Conservation (phyloP, 805 yeast genomes). For the Sugiyamaella marilandica region DNA sequence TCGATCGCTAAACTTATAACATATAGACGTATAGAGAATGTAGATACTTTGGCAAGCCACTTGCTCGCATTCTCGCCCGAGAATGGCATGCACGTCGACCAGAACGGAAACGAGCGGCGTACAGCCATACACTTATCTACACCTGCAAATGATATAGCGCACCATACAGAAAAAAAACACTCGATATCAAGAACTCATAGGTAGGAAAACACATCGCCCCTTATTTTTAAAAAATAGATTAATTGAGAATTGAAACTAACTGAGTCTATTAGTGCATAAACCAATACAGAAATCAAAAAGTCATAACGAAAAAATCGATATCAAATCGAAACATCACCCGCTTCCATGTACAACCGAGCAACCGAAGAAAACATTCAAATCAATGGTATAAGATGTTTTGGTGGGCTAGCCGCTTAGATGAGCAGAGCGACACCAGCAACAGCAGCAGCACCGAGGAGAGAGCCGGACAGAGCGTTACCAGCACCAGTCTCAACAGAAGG, state of each 20-base stretch:
- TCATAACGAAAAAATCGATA: conserved; percentile 1
- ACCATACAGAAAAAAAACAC: no score
- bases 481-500: conserved; percentile 21
- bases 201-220: no score
- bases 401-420: conserved; percentile 11
- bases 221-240: no score
- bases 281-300: conserved; percentile 1
- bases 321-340: background rate
- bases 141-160: no score
- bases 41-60: no score
- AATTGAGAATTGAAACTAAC: background rate
- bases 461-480: conserved; percentile 17
- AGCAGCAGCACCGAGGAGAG: conserved; percentile 23
- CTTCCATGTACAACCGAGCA: conserved; percentile 3
- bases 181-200: no score
- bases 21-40: no score
- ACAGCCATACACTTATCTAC: no score
- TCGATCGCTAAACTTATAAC: no score
- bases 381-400: background rate
- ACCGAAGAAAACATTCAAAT: conserved; percentile 2
- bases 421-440: conserved; percentile 26
- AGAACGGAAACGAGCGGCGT: no score
- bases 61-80: no score
- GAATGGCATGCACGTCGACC: no score
- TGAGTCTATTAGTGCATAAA: conserved; percentile 3